These are phyloP conservation scores for Solanum sejunctum DNA, from an alignment of 257 asterid genomes.

Conservation along the genomic window DNA sequence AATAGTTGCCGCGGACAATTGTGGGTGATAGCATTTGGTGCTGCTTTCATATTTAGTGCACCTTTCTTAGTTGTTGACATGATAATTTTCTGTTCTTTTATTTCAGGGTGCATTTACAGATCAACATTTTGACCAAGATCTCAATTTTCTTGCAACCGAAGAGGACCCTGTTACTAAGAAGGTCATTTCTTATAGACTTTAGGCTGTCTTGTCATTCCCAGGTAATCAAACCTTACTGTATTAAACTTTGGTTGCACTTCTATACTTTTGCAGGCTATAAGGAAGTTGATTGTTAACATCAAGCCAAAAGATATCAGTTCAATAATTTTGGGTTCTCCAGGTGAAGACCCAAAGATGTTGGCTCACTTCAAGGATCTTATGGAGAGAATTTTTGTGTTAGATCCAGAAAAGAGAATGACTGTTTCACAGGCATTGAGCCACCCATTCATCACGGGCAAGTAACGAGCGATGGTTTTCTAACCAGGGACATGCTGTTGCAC, in stretches of 20 bases:
- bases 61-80: background rate
- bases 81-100: background rate
- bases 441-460: conserved; percentile 99
- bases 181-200: conserved; percentile 25
- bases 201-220: background rate
- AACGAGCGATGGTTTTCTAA: conserved; percentile 71
- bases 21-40: background rate
- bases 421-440: conserved; percentile 97
- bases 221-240: background rate
- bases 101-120: conserved; percentile 77
- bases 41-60: background rate
- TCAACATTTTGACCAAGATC: conserved; percentile 81
- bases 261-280: conserved; percentile 50
- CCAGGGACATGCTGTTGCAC: conserved; percentile 62
- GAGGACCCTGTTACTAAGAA: conserved; percentile 96
- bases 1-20: background rate
- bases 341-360: conserved; percentile 91
- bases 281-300: conserved; percentile 62
- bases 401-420: conserved; percentile 89
- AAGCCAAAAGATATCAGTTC: conserved; percentile 92
- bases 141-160: conserved; percentile 84
- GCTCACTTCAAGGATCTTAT: conserved; percentile 86
- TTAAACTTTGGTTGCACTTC: background rate
- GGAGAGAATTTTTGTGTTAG: conserved; percentile 82
- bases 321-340: conserved; percentile 66